Conservation (phyloP, 2,329 filamentous ascomycete genomes). For the Amauroascus niger region DNA sequence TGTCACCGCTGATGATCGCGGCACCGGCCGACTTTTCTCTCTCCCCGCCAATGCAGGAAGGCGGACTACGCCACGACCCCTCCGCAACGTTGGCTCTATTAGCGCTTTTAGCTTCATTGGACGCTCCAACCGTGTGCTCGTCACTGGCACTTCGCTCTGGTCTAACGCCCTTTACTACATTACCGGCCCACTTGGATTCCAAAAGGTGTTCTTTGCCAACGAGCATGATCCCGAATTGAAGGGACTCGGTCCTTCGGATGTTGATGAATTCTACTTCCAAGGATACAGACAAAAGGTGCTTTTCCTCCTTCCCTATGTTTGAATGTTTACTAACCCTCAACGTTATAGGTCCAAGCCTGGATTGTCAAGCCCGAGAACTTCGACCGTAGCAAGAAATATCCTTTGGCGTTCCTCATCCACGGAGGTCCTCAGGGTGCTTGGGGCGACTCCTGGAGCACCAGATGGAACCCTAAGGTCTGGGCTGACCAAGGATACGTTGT, state of each 20-base stretch:
- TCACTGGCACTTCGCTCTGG: slow-evolving; percentile 30
- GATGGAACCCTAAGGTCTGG: slow-evolving; percentile 80
- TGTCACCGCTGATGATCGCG: slow-evolving; percentile 63
- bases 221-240: slow-evolving; percentile 32
- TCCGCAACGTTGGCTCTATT: slow-evolving; percentile 30
- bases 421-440: slow-evolving; percentile 73
- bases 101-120: slow-evolving; percentile 25
- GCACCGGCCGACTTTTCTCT: slow-evolving; percentile 39
- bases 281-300: slow-evolving; percentile 31
- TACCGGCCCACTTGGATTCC: slow-evolving; percentile 24
- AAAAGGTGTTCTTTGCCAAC: slow-evolving; percentile 31
- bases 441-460: slow-evolving; percentile 64
- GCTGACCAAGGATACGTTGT: slow-evolving; percentile 82
- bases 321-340: slow-evolving; percentile 13
- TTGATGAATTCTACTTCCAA: slow-evolving; percentile 32
- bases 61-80: slow-evolving; percentile 28
- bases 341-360: slow-evolving; percentile 31
- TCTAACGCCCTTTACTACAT: slow-evolving; percentile 30
- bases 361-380: slow-evolving; percentile 47
- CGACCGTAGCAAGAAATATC: slow-evolving; percentile 61
- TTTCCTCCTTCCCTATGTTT: neutral
- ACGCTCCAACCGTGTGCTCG: slow-evolving; percentile 25
- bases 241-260: slow-evolving; percentile 27
- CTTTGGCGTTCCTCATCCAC: slow-evolving; percentile 69
- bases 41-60: slow-evolving; percentile 28